phyloP scores from a whole-genome alignment of 768 basidiomycete genomes.

The Boletus rubroflammeus region DNA sequence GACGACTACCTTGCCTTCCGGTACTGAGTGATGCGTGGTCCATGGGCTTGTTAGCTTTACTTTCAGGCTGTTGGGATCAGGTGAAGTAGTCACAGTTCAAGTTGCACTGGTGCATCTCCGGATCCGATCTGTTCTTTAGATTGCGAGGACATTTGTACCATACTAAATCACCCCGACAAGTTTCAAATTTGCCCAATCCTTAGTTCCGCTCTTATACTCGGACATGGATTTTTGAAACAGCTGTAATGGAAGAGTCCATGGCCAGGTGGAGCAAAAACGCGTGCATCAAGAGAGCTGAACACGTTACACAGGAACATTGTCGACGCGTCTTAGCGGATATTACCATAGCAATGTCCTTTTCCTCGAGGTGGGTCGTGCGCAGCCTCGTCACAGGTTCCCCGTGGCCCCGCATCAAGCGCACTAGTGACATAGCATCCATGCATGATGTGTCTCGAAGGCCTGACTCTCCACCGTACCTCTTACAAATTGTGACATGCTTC shows the following conservation, averaged over 20 bases:
- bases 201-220: neutral
- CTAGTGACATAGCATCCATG: neutral
- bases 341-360: neutral
- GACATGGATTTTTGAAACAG: neutral
- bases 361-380: neutral
- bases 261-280: neutral
- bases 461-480: neutral
- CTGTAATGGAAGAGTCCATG: neutral
- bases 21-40: constrained; percentile 13
- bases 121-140: neutral
- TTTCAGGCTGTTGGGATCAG: neutral
- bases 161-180: neutral
- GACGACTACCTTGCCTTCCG: neutral
- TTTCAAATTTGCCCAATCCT: neutral
- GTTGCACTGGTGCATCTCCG: neutral
- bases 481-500: neutral
- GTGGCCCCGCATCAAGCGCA: neutral
- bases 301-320: neutral
- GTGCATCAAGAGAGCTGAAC: neutral
- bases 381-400: neutral
- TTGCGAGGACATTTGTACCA: neutral
- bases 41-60: constrained; percentile 5
- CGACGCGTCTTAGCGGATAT: neutral
- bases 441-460: neutral
- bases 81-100: neutral